Conservation (phyloP, 2,329 filamentous ascomycete genomes). For the Xylariomycetidae sp. region DNA sequence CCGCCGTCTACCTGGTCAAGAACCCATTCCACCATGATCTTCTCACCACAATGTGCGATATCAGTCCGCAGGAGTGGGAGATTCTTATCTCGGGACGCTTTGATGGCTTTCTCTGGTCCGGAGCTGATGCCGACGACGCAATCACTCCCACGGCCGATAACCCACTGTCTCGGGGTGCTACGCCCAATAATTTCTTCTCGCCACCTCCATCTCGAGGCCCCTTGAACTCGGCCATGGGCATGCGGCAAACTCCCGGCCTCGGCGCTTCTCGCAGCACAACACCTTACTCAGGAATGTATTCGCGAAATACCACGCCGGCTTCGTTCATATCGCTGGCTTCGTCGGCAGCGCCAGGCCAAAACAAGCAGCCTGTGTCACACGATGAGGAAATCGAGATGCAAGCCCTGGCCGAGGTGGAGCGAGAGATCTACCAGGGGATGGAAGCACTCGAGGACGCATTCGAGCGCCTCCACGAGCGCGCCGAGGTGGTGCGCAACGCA, state of each 20-base stretch:
- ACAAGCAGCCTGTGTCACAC: slow-evolving; percentile 64
- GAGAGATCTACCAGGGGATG: slow-evolving; percentile 91
- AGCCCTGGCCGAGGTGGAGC: slow-evolving; percentile 82
- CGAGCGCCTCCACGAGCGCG: slow-evolving; percentile 79
- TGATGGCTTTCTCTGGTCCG: slow-evolving; percentile 92
- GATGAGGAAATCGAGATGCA: slow-evolving; percentile 94
- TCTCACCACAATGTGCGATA: slow-evolving; percentile 78
- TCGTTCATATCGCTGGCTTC: slow-evolving; percentile 39
- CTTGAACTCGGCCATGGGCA: slow-evolving; percentile 35
- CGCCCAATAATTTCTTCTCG: slow-evolving; percentile 44
- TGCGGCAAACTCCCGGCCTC: slow-evolving; percentile 35
- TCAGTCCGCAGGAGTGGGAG: slow-evolving; percentile 92
- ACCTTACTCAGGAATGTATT: slow-evolving; percentile 45
- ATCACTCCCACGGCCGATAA: slow-evolving; percentile 34
- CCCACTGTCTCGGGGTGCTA: slow-evolving; percentile 43
- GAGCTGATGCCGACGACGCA: slow-evolving; percentile 60
- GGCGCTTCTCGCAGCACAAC: slow-evolving; percentile 39
- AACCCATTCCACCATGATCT: slow-evolving; percentile 79
- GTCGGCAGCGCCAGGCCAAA: slow-evolving; percentile 31
- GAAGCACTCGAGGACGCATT: slow-evolving; percentile 91
- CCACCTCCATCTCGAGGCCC: slow-evolving; percentile 32
- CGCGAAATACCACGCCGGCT: slow-evolving; percentile 47
- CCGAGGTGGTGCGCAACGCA: slow-evolving; percentile 71
- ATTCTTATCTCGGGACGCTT: slow-evolving; percentile 91
- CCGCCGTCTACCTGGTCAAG: slow-evolving; percentile 78